Evolutionary conservation across 2,329 filamentous ascomycete genomes (phyloP), one percentile per base, ranked within the genome.

Genomic region (Fusarium aywerte): DNA sequence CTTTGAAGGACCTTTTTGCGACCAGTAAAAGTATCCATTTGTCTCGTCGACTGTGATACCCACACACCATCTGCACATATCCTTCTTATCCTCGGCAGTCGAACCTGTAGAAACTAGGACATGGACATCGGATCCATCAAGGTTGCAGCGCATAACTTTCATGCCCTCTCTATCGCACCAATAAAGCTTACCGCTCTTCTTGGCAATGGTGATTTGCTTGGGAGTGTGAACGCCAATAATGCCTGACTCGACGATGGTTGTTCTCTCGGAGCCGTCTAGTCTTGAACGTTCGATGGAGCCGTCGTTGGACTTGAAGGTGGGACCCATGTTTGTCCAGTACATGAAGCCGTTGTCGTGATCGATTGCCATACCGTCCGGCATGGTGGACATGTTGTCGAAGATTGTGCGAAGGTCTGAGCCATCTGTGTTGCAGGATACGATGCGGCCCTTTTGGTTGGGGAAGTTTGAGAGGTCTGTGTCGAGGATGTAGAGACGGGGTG

Each of bases 91-190:
- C 2, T 55, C 13, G 0, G 15, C 23, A 0, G 16, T 31, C 1
- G 20, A 27, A 0, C 33, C 45, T 16, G 43, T 50, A 10, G 43
- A 65, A 3, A 65, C 21, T 0, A 61, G 47, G 0, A 65, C 48
- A 1, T 47, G 48, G 0, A 49, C 11, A 8, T 45, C 27, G 1
- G 27, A 54, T 5, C 54, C 32, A 21, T 60, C 48, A 20, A 61
- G n/a, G 23, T 49, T 47, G 5, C 16, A 49, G 0, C 20, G 29
- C 42, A 65, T 60, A 2, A 55, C 54, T 25, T 65, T 42, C 32
- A 65, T 50, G 12, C 54, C 48, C 8, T 65, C 54, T 23, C 62
- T 27, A 15, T 50, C 48, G 7, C 54, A 55, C 62, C 47, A 65
- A 16, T 61, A 50, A 2, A 65, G 35, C n/a, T 55, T 65, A 2